These are phyloP conservation scores for Eucalyptus regnans DNA, from an alignment of 345 rosid genomes.

Conservation along the genomic window DNA sequence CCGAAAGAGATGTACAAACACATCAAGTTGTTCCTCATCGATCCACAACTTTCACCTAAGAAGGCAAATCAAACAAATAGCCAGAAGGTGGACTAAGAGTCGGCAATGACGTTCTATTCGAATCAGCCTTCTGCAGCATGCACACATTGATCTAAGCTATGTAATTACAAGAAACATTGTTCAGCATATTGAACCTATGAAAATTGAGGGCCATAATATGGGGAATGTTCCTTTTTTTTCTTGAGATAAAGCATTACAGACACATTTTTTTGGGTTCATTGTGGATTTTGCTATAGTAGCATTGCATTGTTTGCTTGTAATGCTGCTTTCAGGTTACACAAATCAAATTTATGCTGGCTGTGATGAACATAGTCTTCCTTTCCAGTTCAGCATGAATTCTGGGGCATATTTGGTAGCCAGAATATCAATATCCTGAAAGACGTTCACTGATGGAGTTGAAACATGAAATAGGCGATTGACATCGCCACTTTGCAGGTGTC, in stretches of 20 bases:
- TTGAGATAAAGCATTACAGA: background rate
- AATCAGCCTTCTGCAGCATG: background rate
- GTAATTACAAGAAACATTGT: background rate
- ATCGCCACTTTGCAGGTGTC: background rate
- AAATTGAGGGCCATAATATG: background rate
- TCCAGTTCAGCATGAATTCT: background rate
- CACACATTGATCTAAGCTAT: background rate
- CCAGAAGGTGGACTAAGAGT: background rate
- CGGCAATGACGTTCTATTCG: background rate
- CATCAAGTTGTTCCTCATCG: background rate
- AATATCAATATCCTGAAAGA: background rate
- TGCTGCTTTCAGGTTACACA: background rate
- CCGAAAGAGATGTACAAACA: conserved; percentile 4
- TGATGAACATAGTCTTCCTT: background rate
- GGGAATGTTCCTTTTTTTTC: background rate
- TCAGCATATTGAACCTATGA: background rate
- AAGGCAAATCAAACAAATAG: background rate
- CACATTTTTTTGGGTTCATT: background rate
- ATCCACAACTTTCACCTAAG: background rate
- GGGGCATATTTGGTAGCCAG: background rate
- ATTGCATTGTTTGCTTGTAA: background rate
- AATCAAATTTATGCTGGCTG: background rate
- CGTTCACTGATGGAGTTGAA: background rate
- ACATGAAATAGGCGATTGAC: background rate
- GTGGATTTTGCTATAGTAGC: background rate